phyloP scores from a whole-genome alignment of 1,139 yeast species.

The Magnusiomyces suaveolens region DNA sequence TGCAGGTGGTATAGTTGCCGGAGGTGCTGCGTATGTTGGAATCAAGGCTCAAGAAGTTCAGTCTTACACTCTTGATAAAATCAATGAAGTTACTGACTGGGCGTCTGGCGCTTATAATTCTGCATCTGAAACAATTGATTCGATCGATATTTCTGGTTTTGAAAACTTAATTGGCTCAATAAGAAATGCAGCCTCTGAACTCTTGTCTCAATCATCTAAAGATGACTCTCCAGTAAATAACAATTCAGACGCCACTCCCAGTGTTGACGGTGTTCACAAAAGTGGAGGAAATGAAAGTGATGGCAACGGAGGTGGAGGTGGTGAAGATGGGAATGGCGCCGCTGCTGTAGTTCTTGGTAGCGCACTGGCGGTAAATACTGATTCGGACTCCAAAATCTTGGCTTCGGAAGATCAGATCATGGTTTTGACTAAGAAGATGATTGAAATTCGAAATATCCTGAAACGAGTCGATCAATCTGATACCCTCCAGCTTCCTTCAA shows the following conservation, averaged over 20 bases:
- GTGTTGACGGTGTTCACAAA: neutral
- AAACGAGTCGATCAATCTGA: conserved; percentile 70
- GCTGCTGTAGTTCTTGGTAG: conserved; percentile 32
- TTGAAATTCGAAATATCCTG: conserved; percentile 77
- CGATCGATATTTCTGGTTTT: conserved; percentile 24
- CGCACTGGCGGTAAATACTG: conserved; percentile 28
- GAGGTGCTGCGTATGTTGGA: conserved; percentile 86
- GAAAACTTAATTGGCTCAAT: conserved; percentile 16
- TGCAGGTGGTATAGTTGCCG: conserved; percentile 84
- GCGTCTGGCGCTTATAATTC: conserved; percentile 35
- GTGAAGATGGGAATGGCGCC: conserved; percentile 25
- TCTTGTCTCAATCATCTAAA: conserved; percentile 11
- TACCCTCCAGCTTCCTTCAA: conserved; percentile 76
- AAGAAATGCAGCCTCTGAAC: conserved; percentile 9
- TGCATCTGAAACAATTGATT: conserved; percentile 22
- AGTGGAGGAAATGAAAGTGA: conserved; percentile 6
- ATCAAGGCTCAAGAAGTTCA: conserved; percentile 87
- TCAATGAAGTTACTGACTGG: conserved; percentile 49
- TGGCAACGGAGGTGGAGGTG: conserved; percentile 24
- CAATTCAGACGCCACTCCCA: conserved; percentile 5
- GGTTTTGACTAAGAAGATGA: conserved; percentile 87
- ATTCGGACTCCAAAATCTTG: conserved; percentile 39
- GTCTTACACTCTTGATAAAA: conserved; percentile 54
- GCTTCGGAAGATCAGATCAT: conserved; percentile 47
- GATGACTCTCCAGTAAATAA: conserved; percentile 5